Percentiles rank a stretch among this genome's conserved stretches.
phyloP scores from a whole-genome alignment of 2,329 filamentous ascomycete species.

The Paecilomyces sp. region DNA sequence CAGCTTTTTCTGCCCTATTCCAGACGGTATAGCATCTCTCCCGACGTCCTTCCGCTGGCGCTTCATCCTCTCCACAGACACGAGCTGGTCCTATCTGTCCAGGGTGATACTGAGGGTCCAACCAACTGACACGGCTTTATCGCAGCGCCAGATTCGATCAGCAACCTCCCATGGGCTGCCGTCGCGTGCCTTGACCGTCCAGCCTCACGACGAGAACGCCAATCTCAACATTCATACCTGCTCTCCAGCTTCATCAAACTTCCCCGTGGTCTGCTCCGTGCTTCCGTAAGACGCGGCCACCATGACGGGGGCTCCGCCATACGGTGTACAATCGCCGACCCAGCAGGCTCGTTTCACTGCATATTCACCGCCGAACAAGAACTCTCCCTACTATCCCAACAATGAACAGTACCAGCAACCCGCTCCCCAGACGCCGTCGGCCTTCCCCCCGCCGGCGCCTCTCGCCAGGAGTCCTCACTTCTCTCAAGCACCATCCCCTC shows the following conservation, averaged over 20 bases:
- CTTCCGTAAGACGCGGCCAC: constrained; percentile 21
- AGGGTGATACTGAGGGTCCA: neutral
- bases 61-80: neutral
- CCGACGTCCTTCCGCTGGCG: neutral
- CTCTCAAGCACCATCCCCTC: constrained; percentile 32
- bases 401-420: constrained; percentile 36
- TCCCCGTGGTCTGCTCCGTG: neutral
- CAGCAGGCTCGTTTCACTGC: constrained; percentile 34
- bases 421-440: constrained; percentile 37
- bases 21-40: neutral
- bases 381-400: constrained; percentile 33
- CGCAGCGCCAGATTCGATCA: neutral
- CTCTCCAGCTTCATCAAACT: neutral
- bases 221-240: neutral
- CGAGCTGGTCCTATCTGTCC: neutral
- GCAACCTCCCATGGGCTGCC: neutral
- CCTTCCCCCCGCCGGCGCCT: constrained; percentile 26
- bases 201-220: neutral
- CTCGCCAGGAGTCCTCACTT: constrained; percentile 35
- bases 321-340: constrained; percentile 38
- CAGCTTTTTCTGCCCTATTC: neutral
- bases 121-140: neutral
- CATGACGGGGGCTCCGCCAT: constrained; percentile 39
- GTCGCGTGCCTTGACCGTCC: neutral
- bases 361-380: constrained; percentile 38